Conservation (phyloP, 1,284 basidiomycete species). For the Cryptococcus neoformans region DNA sequence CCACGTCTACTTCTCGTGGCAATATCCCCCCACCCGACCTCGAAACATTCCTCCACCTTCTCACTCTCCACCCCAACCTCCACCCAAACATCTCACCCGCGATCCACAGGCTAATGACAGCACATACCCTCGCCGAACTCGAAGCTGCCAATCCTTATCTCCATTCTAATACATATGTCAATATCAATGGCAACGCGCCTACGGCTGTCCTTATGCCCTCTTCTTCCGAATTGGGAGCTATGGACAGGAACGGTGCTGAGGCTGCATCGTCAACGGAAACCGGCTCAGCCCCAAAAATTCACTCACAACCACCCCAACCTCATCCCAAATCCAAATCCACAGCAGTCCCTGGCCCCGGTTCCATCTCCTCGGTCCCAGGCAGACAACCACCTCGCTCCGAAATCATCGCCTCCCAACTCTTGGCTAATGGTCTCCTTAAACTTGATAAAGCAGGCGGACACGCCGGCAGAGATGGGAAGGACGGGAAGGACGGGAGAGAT, state of each 20-base stretch:
- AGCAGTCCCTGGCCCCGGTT: not conserved
- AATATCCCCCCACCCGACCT: slow-evolving; percentile 28
- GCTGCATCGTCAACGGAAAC: too few relatives aligned
- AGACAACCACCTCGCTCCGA: not conserved
- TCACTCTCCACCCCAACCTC: slow-evolving; percentile 34
- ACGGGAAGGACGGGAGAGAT: slow-evolving; percentile 5
- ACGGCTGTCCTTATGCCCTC: not conserved
- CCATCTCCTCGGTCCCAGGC: too few relatives aligned
- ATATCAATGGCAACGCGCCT: not conserved
- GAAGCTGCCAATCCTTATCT: slow-evolving; percentile 10
- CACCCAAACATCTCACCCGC: slow-evolving; percentile 42
- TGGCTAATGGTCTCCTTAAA: slow-evolving; percentile 35
- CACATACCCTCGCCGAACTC: slow-evolving; percentile 27
- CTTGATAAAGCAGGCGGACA: slow-evolving; percentile 28
- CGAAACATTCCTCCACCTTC: slow-evolving; percentile 33
- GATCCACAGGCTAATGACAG: slow-evolving; percentile 35
- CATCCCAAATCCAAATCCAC: not conserved
- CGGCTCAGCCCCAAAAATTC: too few relatives aligned
- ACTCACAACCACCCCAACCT: too few relatives aligned
- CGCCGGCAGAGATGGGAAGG: slow-evolving; percentile 22
- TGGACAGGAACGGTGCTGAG: too few relatives aligned
- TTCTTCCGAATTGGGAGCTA: too few relatives aligned
- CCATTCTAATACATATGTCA: not conserved
- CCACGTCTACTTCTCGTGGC: not conserved
- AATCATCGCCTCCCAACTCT: slow-evolving; percentile 14